Conservation (phyloP, 2,329 filamentous ascomycete genomes). For the Aspergillus proliferans region DNA sequence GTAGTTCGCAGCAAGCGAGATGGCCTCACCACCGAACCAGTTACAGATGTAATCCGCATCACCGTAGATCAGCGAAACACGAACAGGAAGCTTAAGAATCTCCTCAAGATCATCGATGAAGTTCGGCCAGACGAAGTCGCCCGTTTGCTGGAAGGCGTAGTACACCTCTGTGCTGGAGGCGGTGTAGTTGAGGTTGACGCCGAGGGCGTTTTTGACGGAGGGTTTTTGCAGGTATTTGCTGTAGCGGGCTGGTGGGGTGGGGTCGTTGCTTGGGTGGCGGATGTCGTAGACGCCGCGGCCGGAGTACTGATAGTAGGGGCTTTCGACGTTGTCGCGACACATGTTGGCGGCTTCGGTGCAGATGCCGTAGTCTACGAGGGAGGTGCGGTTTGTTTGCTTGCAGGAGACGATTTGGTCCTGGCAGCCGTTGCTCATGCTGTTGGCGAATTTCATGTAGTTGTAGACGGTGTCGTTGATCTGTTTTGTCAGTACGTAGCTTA, state of each 20-base stretch:
- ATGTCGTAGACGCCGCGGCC: constrained; percentile 58
- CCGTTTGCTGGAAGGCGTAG: constrained; percentile 47
- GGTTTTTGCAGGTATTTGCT: constrained; percentile 59
- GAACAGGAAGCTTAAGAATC: constrained; percentile 56
- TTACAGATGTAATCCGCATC: constrained; percentile 55
- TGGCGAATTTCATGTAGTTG: constrained; percentile 53
- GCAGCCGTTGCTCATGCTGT: constrained; percentile 55
- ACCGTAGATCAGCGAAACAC: constrained; percentile 66
- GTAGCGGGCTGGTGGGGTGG: constrained; percentile 59
- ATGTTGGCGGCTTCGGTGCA: constrained; percentile 52
- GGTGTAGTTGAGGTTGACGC: constrained; percentile 57
- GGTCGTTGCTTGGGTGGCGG: constrained; percentile 50
- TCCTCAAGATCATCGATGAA: constrained; percentile 55
- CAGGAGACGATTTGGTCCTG: constrained; percentile 63
- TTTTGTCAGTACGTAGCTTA: not conserved
- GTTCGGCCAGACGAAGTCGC: constrained; percentile 59
- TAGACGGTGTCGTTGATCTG: constrained; percentile 54
- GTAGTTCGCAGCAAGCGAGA: constrained; percentile 56
- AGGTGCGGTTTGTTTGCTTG: constrained; percentile 52
- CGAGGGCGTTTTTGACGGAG: constrained; percentile 53
- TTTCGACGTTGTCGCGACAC: constrained; percentile 53
- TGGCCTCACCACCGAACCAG: constrained; percentile 65
- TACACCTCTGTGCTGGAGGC: constrained; percentile 37
- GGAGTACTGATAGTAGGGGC: constrained; percentile 49
- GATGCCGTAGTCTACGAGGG: constrained; percentile 44